These are phyloP conservation scores for Mycena belliarum DNA, from an alignment of 768 basidiomycete species.

Conservation along the genomic window DNA sequence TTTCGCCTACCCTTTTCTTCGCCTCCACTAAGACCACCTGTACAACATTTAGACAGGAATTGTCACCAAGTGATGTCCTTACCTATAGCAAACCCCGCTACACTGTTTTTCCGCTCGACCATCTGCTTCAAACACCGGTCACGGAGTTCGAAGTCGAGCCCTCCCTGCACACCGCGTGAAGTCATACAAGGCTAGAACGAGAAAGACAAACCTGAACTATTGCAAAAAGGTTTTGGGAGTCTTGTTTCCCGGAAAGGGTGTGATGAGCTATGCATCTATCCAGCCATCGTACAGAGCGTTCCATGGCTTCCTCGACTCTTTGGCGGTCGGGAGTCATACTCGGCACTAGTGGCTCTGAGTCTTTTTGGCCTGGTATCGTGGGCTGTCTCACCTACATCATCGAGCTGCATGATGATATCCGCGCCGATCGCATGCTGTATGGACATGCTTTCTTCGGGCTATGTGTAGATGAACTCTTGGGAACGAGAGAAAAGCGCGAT, in stretches of 20 bases:
- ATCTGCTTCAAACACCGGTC: slow-evolving; percentile 81
- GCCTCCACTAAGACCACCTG: slow-evolving; percentile 76
- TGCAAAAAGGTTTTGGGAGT: slow-evolving; percentile 83
- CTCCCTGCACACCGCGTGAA: slow-evolving; percentile 89
- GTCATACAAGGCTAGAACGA: too few relatives aligned
- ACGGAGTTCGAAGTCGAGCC: slow-evolving; percentile 69
- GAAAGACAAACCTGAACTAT: too few relatives aligned
- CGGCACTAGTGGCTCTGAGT: slow-evolving; percentile 50
- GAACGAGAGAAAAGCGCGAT: neutral
- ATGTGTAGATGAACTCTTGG: neutral
- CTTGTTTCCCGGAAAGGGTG: slow-evolving; percentile 60
- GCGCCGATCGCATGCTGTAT: slow-evolving; percentile 80
- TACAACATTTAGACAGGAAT: neutral
- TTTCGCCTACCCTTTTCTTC: slow-evolving; percentile 72
- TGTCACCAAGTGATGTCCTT: neutral
- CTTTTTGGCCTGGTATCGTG: neutral
- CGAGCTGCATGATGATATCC: slow-evolving; percentile 94
- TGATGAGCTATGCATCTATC: slow-evolving; percentile 85
- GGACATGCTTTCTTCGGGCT: slow-evolving; percentile 91
- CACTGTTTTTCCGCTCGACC: slow-evolving; percentile 69
- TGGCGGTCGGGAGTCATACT: slow-evolving; percentile 74
- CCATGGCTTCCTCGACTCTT: slow-evolving; percentile 86
- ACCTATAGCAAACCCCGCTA: slow-evolving; percentile 91
- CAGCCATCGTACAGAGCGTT: slow-evolving; percentile 85
- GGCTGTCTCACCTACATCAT: slow-evolving; percentile 75